Evolutionary conservation across 2,329 filamentous ascomycete genomes (phyloP).

Genomic region (Arthrinium puccinioides): DNA sequence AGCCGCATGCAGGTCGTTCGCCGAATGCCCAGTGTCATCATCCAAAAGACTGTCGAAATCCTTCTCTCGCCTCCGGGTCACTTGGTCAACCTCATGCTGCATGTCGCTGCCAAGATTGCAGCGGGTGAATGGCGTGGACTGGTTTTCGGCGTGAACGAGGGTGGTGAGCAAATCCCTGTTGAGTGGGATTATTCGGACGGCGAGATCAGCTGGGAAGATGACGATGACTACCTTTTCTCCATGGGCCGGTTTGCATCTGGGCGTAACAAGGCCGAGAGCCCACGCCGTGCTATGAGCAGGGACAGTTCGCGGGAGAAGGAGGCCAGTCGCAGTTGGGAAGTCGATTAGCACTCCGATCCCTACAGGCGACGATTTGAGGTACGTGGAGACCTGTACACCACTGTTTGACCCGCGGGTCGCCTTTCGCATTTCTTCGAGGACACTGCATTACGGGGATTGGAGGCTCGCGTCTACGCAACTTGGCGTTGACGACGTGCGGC

Average conservation of each 20-base stretch:
- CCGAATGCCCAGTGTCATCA: slow-evolving; percentile 54
- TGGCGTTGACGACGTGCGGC: not conserved
- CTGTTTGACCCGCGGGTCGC: not conserved
- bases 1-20: slow-evolving; percentile 36
- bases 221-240: slow-evolving; percentile 32
- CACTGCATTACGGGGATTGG: not conserved
- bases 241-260: slow-evolving; percentile 8
- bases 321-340: slow-evolving; percentile 22
- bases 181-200: slow-evolving; percentile 57
- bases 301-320: slow-evolving; percentile 8
- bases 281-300: not conserved
- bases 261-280: slow-evolving; percentile 4
- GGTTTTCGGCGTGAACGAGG: slow-evolving; percentile 46
- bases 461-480: not conserved
- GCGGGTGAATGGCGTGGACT: slow-evolving; percentile 56
- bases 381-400: too few relatives aligned
- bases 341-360: slow-evolving; percentile 18
- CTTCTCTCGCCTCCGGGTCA: slow-evolving; percentile 75
- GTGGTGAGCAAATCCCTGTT: slow-evolving; percentile 47
- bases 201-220: slow-evolving; percentile 45
- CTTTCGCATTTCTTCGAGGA: not conserved
- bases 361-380: not conserved
- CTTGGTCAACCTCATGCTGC: slow-evolving; percentile 71
- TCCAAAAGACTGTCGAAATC: slow-evolving; percentile 70
- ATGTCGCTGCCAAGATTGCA: slow-evolving; percentile 70